phyloP scores from a whole-genome alignment of 768 basidiomycete genomes.

The Lepiota venenata region DNA sequence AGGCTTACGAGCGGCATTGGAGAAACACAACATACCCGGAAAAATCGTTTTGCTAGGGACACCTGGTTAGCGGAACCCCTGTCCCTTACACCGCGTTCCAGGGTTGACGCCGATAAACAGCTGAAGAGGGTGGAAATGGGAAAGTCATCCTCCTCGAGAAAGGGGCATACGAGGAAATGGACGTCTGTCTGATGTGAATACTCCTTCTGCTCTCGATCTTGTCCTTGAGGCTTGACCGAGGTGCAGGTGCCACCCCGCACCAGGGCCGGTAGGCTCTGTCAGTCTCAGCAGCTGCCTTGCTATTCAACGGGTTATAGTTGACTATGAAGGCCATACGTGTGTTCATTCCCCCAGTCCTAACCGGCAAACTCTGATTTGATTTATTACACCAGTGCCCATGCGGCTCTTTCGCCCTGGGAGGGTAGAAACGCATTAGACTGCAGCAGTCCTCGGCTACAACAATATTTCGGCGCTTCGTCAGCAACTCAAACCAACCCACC shows the following conservation, averaged over 20 bases:
- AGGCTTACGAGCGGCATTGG: constrained; percentile 61
- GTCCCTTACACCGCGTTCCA: neutral
- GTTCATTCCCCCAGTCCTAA: constrained; percentile 13
- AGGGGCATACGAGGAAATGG: constrained; percentile 76
- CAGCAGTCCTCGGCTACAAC: constrained; percentile 82
- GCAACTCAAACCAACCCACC: constrained; percentile 72
- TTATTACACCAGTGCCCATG: constrained; percentile 59
- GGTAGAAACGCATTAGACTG: constrained; percentile 82
- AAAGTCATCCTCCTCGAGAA: constrained; percentile 67
- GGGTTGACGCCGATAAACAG: constrained; percentile 29
- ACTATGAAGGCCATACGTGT: constrained; percentile 74
- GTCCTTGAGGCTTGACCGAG: neutral
- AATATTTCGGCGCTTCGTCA: constrained; percentile 79
- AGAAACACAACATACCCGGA: constrained; percentile 60
- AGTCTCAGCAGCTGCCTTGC: constrained; percentile 67
- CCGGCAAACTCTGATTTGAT: neutral
- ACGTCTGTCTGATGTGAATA: constrained; percentile 68
- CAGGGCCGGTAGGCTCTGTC: constrained; percentile 67
- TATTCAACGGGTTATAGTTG: constrained; percentile 52
- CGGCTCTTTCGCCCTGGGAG: constrained; percentile 80
- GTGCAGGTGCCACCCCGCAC: constrained; percentile 76
- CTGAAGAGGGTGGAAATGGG: constrained; percentile 77
- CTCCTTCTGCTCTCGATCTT: neutral
- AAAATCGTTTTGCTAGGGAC: constrained; percentile 74
- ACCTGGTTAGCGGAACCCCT: constrained; percentile 47